Base-by-base conservation (phyloP, 345 rosid genomes). In the Triadica sebifera region DNA sequence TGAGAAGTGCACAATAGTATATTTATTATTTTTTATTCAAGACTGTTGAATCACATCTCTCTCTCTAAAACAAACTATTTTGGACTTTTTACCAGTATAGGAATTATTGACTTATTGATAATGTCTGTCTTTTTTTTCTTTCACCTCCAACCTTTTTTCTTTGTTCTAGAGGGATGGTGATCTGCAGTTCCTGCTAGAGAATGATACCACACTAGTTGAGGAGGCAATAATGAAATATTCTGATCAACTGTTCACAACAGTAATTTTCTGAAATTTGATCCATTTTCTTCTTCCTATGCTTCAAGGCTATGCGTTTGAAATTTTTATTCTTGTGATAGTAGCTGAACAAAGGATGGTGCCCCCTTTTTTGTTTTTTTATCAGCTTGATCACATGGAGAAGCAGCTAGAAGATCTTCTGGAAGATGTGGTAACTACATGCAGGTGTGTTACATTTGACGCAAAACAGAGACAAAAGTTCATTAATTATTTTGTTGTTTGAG, bases 381-480 rank as follows among this genome's bases (percentile, higher is more conserved):
- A 88, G 89, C 75, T 89, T 38, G 77, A 60, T 19, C 75, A 86
- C 82, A 89, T 88, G 91, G 89, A 88, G 75, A 72, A 39, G 59
- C 79, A 77, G 59, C 86, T 89, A 10, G 91, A 86, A 78, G 80
- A 82, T 66, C 79, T 85, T 77, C 87, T 86, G 63, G 80, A 84
- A 79, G 10, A 71, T 50, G 84, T 84, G 69, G 70, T 71, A 49
- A 72, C 77, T 60, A 63, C 68, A 19, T 65, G 65, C 71, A 55
- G 72, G 74, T 84, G 80, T 17, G 71, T 19, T 68, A 68, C n/a
- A 68, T 68, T 29, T 25, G 59, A 50, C 8, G n/a, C 59, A 50
- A 17, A 25, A 68, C 45, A 25, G 19, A 43, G 17, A 65, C 0
- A 46, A 46, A 45, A 12, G n/a, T 17, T 49, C 2, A 25, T 12